Percentiles rank a stretch among this genome's conserved stretches.
phyloP scores from a whole-genome alignment of 1,284 basidiomycete genomes.

The Sporisorium reilianum region DNA sequence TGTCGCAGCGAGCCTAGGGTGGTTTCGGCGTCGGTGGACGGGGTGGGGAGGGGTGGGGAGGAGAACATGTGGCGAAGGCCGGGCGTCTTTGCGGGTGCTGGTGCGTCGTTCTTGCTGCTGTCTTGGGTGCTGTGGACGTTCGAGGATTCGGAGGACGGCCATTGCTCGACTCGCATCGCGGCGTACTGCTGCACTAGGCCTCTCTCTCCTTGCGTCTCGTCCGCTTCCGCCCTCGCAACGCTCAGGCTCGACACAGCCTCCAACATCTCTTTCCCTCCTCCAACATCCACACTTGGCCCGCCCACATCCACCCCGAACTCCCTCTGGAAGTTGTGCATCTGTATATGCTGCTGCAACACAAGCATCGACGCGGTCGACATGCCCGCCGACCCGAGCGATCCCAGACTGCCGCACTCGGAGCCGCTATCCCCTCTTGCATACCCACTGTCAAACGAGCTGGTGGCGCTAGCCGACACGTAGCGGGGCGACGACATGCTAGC shows the following conservation, averaged over 20 bases:
- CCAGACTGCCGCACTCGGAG: background rate
- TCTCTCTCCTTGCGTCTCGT: conserved; percentile 9
- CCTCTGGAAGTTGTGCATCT: conserved; percentile 13
- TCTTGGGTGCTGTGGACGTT: background rate
- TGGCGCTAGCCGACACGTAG: background rate
- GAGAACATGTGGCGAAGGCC: conserved; percentile 29
- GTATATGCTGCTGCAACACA: conserved; percentile 28
- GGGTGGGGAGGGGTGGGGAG: background rate
- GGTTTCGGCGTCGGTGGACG: background rate
- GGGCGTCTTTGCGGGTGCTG: background rate
- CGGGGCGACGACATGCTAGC: background rate
- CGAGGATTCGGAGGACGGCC: conserved; percentile 2
- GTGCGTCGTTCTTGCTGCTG: background rate
- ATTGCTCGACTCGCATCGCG: conserved; percentile 19
- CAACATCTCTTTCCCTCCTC: background rate
- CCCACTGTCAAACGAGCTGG: background rate
- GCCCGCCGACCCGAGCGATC: background rate
- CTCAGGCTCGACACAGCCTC: background rate
- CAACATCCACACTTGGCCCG: background rate
- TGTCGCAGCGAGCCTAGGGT: conserved; percentile 16
- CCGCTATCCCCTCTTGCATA: background rate
- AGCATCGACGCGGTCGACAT: conserved; percentile 20
- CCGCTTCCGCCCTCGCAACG: background rate
- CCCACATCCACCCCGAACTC: conserved; percentile 8
- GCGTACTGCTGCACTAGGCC: conserved; percentile 13